phyloP scores from a whole-genome alignment of 768 basidiomycete species.

The Mycena galopus region DNA sequence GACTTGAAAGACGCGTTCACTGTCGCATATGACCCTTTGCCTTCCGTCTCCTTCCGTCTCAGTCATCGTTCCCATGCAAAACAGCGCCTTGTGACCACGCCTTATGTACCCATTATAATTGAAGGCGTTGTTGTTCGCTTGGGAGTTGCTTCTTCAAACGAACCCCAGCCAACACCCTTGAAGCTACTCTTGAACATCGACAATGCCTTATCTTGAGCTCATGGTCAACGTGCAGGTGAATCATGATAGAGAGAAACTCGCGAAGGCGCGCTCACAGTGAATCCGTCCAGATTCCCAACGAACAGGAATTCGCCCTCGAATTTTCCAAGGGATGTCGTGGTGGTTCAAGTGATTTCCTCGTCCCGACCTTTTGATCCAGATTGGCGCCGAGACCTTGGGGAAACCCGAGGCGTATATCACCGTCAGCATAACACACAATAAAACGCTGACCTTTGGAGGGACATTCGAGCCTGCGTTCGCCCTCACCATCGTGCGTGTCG shows the following conservation, averaged over 20 bases:
- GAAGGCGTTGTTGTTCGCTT: too few species aligned
- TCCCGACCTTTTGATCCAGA: conserved; percentile 47
- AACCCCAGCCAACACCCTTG: too few species aligned
- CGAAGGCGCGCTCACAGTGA: background rate
- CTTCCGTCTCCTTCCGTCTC: too few species aligned
- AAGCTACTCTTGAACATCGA: background rate
- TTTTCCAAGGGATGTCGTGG: conserved; percentile 65
- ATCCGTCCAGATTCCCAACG: conserved; percentile 52
- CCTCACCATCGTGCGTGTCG: conserved; percentile 66
- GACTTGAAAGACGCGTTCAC: too few species aligned
- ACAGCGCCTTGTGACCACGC: too few species aligned
- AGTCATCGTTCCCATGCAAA: too few species aligned
- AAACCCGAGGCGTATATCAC: conserved; percentile 71
- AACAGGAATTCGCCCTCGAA: conserved; percentile 59
- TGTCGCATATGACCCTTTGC: too few species aligned
- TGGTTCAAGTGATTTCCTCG: background rate
- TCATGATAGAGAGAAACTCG: background rate
- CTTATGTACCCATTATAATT: too few species aligned
- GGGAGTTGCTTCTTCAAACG: too few species aligned
- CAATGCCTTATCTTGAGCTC: conserved; percentile 59
- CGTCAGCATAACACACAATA: conserved; percentile 68
- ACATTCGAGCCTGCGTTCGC: conserved; percentile 65
- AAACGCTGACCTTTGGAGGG: conserved; percentile 65
- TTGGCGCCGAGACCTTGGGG: conserved; percentile 62
- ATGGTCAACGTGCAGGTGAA: conserved; percentile 59